A percentile compares a stretch with the other conserved stretches of the same genome.
Conservation (phyloP, 345 rosid genomes). For the Hibiscus mutabilis region DNA sequence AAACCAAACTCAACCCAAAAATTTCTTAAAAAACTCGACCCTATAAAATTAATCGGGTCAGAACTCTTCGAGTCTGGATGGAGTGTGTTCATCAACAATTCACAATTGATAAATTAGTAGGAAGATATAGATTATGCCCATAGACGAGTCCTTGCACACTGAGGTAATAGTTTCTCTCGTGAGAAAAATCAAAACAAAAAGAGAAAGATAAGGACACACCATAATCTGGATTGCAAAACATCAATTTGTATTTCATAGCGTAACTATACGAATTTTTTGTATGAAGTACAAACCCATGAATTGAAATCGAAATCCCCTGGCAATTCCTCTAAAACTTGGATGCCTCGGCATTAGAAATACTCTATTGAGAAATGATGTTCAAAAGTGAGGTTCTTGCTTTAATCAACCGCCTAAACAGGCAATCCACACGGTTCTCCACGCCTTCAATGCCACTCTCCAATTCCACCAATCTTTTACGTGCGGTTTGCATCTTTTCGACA, state of each 20-base stretch:
- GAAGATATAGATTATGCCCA: too few relatives aligned
- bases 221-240: not conserved
- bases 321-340: slow-evolving; percentile 34
- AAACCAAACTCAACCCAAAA: too few relatives aligned
- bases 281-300: not conserved
- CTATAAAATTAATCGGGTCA: too few relatives aligned
- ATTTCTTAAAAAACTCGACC: too few relatives aligned
- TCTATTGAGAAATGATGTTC: slow-evolving; percentile 55
- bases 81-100: too few relatives aligned
- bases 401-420: slow-evolving; percentile 47
- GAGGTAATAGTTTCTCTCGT: too few relatives aligned
- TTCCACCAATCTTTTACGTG: slow-evolving; percentile 32
- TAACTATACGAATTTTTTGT: not conserved
- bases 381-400: slow-evolving; percentile 58
- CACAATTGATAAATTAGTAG: too few relatives aligned
- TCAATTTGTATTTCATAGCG: slow-evolving; percentile 6
- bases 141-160: too few relatives aligned
- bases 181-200: too few relatives aligned
- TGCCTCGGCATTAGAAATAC: not conserved
- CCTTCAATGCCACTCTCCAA: slow-evolving; percentile 38
- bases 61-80: too few relatives aligned
- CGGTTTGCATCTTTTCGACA: slow-evolving; percentile 21
- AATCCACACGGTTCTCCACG: slow-evolving; percentile 47
- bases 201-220: not conserved
- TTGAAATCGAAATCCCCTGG: slow-evolving; percentile 3